These are phyloP conservation scores for Lomentospora prolificans DNA, from an alignment of 2,329 filamentous ascomycete genomes.

Conservation along the genomic window DNA sequence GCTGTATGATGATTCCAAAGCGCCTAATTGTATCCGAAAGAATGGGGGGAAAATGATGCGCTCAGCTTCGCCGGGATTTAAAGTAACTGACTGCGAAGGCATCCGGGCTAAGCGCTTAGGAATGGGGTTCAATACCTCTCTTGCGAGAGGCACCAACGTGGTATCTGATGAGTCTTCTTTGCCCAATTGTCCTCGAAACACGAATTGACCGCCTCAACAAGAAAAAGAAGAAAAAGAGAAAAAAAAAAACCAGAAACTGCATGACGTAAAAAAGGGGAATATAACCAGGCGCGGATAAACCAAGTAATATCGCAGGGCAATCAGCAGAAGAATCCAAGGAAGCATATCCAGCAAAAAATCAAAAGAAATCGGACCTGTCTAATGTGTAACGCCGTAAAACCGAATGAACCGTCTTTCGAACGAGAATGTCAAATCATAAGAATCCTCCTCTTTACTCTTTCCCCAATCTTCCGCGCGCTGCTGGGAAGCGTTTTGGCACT, in stretches of 20 bases:
- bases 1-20: not conserved
- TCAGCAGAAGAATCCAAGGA: not conserved
- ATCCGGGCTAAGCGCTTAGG: not conserved
- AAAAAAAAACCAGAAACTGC: not conserved
- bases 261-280: no score
- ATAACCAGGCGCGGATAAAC: not conserved
- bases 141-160: not conserved
- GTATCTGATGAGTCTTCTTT: not conserved
- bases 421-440: conserved; percentile 4
- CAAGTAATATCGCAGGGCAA: not conserved
- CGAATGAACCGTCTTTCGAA: conserved; percentile 3
- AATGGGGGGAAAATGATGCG: not conserved
- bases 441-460: conserved; percentile 11
- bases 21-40: not conserved
- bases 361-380: not conserved
- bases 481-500: conserved; percentile 27
- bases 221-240: not conserved
- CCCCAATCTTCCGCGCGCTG: conserved; percentile 19
- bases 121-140: not conserved
- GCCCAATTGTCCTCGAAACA: not conserved
- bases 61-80: not conserved
- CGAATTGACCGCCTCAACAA: not conserved
- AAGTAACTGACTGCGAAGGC: not conserved
- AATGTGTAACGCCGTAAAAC: conserved; percentile 3
- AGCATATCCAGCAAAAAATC: not conserved